Evolutionary conservation across 2,329 filamentous ascomycete genomes (phyloP).

Genomic region (Lachnellula suecica): DNA sequence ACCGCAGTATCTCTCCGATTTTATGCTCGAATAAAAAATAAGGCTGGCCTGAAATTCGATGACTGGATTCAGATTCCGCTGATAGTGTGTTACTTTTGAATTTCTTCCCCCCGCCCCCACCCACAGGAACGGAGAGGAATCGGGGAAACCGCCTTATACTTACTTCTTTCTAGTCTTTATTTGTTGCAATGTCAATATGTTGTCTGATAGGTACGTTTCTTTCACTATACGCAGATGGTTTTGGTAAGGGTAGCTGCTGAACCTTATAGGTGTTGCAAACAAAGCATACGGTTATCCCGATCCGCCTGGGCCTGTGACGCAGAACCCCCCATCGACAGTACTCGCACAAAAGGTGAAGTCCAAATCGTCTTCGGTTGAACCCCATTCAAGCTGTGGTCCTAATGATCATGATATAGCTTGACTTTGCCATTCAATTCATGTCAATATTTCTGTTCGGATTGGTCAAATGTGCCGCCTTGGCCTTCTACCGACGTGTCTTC

Average conservation of each 20-base stretch:
- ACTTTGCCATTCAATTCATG: neutral
- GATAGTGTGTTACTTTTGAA: too few relatives aligned
- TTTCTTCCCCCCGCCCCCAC: too few relatives aligned
- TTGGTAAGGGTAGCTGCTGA: neutral
- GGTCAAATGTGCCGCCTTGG: neutral
- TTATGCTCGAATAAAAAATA: too few relatives aligned
- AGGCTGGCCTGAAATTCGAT: too few relatives aligned
- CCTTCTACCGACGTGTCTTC: constrained; percentile 1
- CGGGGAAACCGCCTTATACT: too few relatives aligned
- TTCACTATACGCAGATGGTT: neutral
- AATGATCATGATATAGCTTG: too few relatives aligned
- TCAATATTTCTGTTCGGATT: neutral
- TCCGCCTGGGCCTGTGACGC: neutral
- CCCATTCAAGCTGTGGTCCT: too few relatives aligned
- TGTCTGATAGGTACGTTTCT: neutral
- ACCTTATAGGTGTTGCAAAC: neutral
- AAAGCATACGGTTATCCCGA: neutral
- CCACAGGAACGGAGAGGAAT: too few relatives aligned
- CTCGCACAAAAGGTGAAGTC: neutral
- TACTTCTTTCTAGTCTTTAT: too few relatives aligned
- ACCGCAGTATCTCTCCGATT: too few relatives aligned
- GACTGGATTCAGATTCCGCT: too few relatives aligned
- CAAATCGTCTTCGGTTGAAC: too few relatives aligned
- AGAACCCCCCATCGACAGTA: neutral
- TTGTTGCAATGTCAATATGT: neutral